phyloP scores from a whole-genome alignment of 2,329 filamentous ascomycete species.

The Colletotrichum liaoningense region DNA sequence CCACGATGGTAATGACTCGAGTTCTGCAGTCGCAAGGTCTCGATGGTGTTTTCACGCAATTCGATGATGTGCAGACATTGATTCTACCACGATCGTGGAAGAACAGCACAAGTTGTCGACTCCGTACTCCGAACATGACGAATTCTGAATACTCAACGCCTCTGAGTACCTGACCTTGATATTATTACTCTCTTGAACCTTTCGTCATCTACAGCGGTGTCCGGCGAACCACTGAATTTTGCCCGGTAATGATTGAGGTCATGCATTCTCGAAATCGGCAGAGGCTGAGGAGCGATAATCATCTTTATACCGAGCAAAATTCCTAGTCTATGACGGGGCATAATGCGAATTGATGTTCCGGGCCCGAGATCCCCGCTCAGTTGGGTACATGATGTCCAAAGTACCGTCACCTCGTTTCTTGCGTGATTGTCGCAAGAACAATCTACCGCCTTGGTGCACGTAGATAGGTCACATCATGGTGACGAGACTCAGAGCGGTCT shows the following conservation, averaged over 20 bases:
- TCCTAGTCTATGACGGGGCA: background rate
- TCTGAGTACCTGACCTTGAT: too few relatives aligned
- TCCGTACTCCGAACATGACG: too few relatives aligned
- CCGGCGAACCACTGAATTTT: too few relatives aligned
- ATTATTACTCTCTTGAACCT: too few relatives aligned
- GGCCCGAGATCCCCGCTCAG: background rate
- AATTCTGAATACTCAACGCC: too few relatives aligned
- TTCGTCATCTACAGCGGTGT: too few relatives aligned
- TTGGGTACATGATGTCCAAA: background rate
- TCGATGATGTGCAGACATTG: background rate
- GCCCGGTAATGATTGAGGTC: too few relatives aligned
- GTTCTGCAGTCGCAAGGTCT: background rate
- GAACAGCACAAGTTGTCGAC: too few relatives aligned
- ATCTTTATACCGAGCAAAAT: background rate
- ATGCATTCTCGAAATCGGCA: too few relatives aligned
- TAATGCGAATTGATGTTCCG: background rate
- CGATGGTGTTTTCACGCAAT: background rate
- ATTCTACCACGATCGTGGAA: background rate
- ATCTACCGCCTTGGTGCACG: background rate
- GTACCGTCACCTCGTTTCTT: background rate
- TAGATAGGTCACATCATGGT: background rate
- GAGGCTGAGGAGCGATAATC: too few relatives aligned
- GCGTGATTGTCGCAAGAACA: background rate
- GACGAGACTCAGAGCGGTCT: background rate
- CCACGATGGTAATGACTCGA: background rate